Evolutionary conservation across 169 alveolate species (phyloP), one percentile per base, ranked within the genome.

Genomic region (Babesia sp.): DNA sequence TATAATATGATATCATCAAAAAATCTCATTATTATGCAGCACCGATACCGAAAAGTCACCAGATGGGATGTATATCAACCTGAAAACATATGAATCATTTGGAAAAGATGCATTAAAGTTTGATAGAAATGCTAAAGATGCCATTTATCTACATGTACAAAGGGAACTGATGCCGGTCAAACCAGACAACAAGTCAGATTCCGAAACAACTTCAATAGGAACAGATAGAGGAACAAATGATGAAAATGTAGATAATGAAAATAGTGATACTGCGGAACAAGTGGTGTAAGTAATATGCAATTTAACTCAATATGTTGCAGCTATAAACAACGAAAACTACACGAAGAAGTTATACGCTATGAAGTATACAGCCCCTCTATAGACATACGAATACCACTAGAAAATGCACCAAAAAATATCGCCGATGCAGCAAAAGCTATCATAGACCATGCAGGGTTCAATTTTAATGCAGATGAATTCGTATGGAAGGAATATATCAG

Each of bases 61-160:
- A 3, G 82, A 76, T 56, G 95, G 95, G 24, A 79, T 91, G 6
- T 91, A 72, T 60, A 59, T 91, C 1, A 91, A 91, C 85, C 46
- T 91, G 69, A 71, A 51, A 60, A 81, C 88, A 0, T 91, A 59
- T 41, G 74, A 84, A 24, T 84, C 92, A 0, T 89, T 74, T 42
- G 89, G 91, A 24, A 46, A 64, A 14, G 84, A 71, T 12, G 22
- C 56, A 37, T 50, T 81, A 31, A n/a, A 28, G 24, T 71, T 34
- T 44, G 89, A 81, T 46, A 71, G 42, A n/a, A 39, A 26, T 28
- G 70, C 48, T 26, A 39, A 66, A 33, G 48, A 66, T 0, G 61
- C 84, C 20, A 33, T 81, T 9, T 79, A 79, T 34, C 72, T 81
- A n/a, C 71, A 81, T 33, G 72, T 72, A 22, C 45, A 7, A 22